A percentile compares a stretch with the other conserved stretches of the same genome.
Evolutionary conservation across 2,329 filamentous ascomycete genomes (phyloP).

Genomic region (Diplodia scrobiculata): DNA sequence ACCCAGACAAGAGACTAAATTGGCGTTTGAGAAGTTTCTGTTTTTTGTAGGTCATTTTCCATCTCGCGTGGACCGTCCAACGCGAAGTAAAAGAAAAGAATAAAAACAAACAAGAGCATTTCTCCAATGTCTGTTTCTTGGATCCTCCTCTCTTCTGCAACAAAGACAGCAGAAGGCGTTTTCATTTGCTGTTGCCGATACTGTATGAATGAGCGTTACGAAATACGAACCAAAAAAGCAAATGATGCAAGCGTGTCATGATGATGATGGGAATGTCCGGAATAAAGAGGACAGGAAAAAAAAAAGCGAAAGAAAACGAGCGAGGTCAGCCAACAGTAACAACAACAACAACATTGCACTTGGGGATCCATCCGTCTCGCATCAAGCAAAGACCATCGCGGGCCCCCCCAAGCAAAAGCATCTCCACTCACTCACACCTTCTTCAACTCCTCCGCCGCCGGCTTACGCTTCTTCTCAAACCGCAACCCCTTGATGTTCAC

Average conservation of each 20-base stretch:
- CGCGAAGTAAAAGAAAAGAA: background rate
- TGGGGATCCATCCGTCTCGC: background rate
- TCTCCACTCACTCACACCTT: background rate
- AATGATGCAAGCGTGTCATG: background rate
- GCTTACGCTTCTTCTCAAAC: background rate
- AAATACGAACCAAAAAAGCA: background rate
- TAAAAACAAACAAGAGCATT: background rate
- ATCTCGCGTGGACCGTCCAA: background rate
- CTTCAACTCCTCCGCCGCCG: background rate
- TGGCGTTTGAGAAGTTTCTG: background rate
- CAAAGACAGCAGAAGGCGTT: background rate
- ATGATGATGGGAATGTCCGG: background rate
- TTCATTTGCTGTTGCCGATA: background rate
- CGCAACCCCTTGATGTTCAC: background rate
- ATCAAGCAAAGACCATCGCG: slow-evolving; percentile 6
- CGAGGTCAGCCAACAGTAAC: background rate
- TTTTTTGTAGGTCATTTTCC: background rate
- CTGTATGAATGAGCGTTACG: slow-evolving; percentile 16
- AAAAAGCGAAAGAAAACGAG: background rate
- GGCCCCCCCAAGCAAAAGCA: background rate
- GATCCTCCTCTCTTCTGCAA: background rate
- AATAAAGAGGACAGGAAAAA: slow-evolving; percentile 8
- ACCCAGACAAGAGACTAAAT: background rate
- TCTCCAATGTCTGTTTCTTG: background rate
- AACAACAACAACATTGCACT: background rate